Evolutionary conservation across 2,329 filamentous ascomycete genomes (phyloP), one percentile per base, ranked within the genome.

Genomic region (Didymella sp.): DNA sequence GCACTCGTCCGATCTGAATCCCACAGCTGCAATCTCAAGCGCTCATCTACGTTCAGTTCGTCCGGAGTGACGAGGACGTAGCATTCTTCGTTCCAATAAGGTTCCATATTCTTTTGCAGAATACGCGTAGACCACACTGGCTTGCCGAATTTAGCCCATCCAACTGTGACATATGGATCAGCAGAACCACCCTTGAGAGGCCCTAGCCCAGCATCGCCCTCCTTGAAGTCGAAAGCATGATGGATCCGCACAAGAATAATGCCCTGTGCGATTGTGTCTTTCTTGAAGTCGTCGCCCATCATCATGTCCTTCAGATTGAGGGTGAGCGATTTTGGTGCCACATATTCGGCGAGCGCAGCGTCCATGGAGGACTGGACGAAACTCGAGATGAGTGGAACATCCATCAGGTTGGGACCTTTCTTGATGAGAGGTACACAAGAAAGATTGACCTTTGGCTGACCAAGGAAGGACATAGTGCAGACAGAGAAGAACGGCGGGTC

Each of bases 401-500:
- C 87, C 85, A 92, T 91, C 43, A 92, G 81, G 67, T 91, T 91
- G 28, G 90, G 80, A 0, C 84, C 87, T 53, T 85, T 85, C 70
- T 87, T 88, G 43, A 86, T 87, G 9, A 92, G 76, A 1, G 89
- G 89, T 2, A 89, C 82, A 63, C 89, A 92, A 9, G 87, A 87
- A 5, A 91, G 77, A 56, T 87, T 85, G 11, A 89, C 88, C 67
- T 88, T 88, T 0, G 89, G 89, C 69, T 92, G 89, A 2, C 89
- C 89, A 11, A 92, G 83, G 60, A 92, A 89, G 0, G 89, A 90
- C 56, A 91, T 68, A 0, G 89, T 92, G 68, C 87, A 90, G 4
- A 91, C 79, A n/a, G 85, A 85, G 74, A 92, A 87, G 76, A 92
- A 92, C 0, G 89, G 89, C 0, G 89, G 89, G 64, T 92, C 89